Base-by-base conservation (phyloP, 768 basidiomycete species). In the Naganishia friedmannii region DNA sequence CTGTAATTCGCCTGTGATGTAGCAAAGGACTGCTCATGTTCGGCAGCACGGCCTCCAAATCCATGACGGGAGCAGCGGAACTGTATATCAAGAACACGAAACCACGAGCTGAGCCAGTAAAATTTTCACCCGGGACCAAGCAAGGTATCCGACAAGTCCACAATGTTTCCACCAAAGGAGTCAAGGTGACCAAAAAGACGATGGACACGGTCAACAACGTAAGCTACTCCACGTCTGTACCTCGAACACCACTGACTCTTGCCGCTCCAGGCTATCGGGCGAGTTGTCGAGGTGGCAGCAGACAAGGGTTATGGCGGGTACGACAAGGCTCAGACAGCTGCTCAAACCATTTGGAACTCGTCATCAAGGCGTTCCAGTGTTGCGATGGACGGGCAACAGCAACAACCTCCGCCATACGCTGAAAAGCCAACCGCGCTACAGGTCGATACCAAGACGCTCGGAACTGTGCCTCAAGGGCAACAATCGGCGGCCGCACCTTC, bases 21-120 rank as follows among this genome's bases (percentile, higher is more conserved):
- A 90, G 89, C 75, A 86, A 87, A 77, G 88, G 87, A 0, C 89
- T 92, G 67, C 86, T 89, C 3, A 82, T 84, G 32, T 86, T 87
- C 21, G 88, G 89, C 6, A 87, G 85, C 46, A 84, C 88, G 23
- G 82, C 90, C 21, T 78, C 88, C 29, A 85, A 85, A 0, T 87
- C 87, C 3, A 86, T 91, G 65, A 86, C 85, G 3, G 80, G 83
- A 1, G 88, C 88, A 0, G 86, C 90, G 9, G 83, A 85, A 53
- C 84, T 84, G 73, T 90, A 88, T 79, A 86, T 89, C 67, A 79
- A 82, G 7, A 84, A 88, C 73, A 86, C 88, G 2, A 82, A 82
- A 21, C 86, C 88, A 1, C 82, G 84, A 5, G 81, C 85, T 0
- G 85, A 86, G 69, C 81, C 83, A 9, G 82, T 88, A 23, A 84